Evolutionary conservation across 257 asterid species (phyloP), one percentile per base, ranked within the genome.

Genomic region (Cinchona pubescens): DNA sequence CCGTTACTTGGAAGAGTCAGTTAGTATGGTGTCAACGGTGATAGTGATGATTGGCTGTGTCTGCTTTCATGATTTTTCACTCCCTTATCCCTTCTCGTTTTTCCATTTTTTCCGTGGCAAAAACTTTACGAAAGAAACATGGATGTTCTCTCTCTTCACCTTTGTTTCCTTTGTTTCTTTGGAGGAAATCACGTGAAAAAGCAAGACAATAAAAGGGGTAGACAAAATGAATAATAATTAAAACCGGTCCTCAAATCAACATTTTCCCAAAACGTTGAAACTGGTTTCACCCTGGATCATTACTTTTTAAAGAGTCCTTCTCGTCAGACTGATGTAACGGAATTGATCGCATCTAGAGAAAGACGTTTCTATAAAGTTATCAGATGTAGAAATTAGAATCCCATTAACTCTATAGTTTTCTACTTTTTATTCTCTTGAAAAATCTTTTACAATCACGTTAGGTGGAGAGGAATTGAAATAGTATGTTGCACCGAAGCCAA

Each of bases 141-240:
- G 51, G 21, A 61, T 58, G 34, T 21, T 61, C 48, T 51, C 43
- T 18, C n/a, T 49, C 3, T 79, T 19, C 34, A 21, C 21, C 49
- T 60, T 56, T 32, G 15, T 29, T 27, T 2, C 13, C 13, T 75
- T 67, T 43, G 63, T 76, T 80, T 34, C 71, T 59, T 34, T 51
- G 29, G 90, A 90, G 92, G 82, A 85, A 87, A 90, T 90, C 91
- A 86, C 92, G 92, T 90, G 81, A 85, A 82, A 90, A 90, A 85
- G 88, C 63, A 25, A 58, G 45, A 76, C 78, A 74, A 59, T 58
- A 72, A 35, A 38, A 25, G 4, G 75, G 69, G 71, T 37, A 60
- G 63, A 71, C 46, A 63, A 69, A 70, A 75, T 79, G 71, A 56
- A 68, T 35, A 49, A 75, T 79, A 65, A 56, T 60, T 35, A 49